Evolutionary conservation across 192 early-diverging fungal species (phyloP), one percentile per base, ranked within the genome.

Genomic region (Hyaloraphidium curvatum): DNA sequence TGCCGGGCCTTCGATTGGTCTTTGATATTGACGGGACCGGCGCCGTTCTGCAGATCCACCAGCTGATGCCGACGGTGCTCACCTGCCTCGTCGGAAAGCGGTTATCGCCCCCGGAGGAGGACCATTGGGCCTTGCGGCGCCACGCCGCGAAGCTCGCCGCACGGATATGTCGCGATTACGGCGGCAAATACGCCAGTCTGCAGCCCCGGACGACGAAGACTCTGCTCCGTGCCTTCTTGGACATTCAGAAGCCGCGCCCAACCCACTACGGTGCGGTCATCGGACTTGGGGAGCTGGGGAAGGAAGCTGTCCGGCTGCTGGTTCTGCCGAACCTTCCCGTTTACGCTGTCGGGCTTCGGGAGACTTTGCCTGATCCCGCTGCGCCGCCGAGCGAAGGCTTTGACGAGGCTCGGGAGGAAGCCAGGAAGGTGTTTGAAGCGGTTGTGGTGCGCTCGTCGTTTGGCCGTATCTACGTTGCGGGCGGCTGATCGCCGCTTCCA

Each of bases 201-300:
- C 86, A 92, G 60, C 76, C 87, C 0, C 80, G 93, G 29, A 78
- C 91, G 31, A 83, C 84, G 2, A 83, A 87, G 55, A 94, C 91
- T 9, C 68, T 99, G 54, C 64, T 96, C 17, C 71, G 82, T 1
- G 88, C 90, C 2, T 89, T 97, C 31, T 59, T 95, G 40, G 96
- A 96, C 55, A 81, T 82, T 5, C 64, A 71, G 16, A 91, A 89
- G 57, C 76, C 84, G 2, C 62, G 85, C 26, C 73, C 79, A 0
- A 90, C 87, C 2, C 78, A 85, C 39, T 97, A 90, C 61, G 96
- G 96, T 17, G 85, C 88, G 0, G 79, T 97, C 19, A 62, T 78
- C 9, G 91, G 85, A 0, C 54, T 97, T 21, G 67, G 73, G 21
- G 66, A 72, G 19, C 71, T 96, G 30, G 90, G 92, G 0, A 62